Evolutionary conservation across 176 grass and related monocot species (phyloP).

Genomic region (Neostapfia colusana): DNA sequence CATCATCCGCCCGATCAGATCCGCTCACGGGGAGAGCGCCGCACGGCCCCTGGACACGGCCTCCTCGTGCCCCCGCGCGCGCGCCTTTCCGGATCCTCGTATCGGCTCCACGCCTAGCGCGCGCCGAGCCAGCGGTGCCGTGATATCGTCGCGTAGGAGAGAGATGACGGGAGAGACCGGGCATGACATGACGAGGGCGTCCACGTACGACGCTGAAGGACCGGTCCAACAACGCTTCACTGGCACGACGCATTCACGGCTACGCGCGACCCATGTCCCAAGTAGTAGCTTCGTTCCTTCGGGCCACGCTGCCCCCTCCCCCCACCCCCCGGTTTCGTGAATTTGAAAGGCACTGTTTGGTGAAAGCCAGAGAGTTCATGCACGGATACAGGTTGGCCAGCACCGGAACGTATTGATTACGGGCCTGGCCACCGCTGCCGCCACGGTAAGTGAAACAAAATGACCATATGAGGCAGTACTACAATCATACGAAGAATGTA

Average conservation of each 20-base stretch:
- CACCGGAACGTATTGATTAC: not conserved
- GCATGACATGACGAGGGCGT: no score
- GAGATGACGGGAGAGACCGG: no score
- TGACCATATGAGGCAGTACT: not conserved
- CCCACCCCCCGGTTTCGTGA: not conserved
- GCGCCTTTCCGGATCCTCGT: not conserved
- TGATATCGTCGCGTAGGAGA: no score
- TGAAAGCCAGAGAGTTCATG: not conserved
- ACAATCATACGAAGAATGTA: no score
- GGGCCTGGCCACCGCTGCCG: not conserved
- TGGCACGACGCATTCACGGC: slow-evolving; percentile 40
- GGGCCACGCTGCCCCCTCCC: no score
- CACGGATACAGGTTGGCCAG: not conserved
- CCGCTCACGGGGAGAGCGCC: not conserved
- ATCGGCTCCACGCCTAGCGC: not conserved
- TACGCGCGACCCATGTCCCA: slow-evolving; percentile 28
- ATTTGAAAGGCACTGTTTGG: not conserved
- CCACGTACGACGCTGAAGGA: no score
- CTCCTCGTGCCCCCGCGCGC: not conserved
- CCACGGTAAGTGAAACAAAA: not conserved
- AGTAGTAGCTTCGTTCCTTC: not conserved
- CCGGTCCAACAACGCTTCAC: no score
- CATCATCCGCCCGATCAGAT: not conserved
- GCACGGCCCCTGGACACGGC: not conserved
- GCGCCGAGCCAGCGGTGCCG: not conserved